Percentiles rank a stretch among this genome's conserved stretches.
Evolutionary conservation across 768 basidiomycete species (phyloP).

Genomic region (Goffeauzyma gilvescens): DNA sequence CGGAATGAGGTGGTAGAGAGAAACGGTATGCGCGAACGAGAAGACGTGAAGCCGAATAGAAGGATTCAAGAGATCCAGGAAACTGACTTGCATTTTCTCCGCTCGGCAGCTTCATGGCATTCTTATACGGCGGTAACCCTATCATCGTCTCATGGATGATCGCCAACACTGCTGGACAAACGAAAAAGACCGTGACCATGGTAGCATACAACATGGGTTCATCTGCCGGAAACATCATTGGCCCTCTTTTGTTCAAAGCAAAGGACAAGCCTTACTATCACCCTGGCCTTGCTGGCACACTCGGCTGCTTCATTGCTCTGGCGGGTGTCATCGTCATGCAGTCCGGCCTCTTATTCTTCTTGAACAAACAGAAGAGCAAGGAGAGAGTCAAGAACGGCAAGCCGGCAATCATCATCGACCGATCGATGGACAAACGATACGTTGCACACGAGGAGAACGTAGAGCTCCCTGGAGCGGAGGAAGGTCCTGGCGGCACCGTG

Average conservation of each 20-base stretch:
- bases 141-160: slow-evolving; percentile 14
- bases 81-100: too few species aligned
- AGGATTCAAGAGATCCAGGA: too few species aligned
- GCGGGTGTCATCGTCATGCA: slow-evolving; percentile 11
- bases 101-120: slow-evolving; percentile 22
- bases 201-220: slow-evolving; percentile 35
- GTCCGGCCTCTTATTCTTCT: slow-evolving; percentile 13
- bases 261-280: slow-evolving; percentile 20
- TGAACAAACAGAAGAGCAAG: slow-evolving; percentile 26
- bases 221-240: slow-evolving; percentile 26
- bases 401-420: slow-evolving; percentile 22
- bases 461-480: background rate
- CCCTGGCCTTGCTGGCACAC: slow-evolving; percentile 15
- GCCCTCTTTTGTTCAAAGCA: slow-evolving; percentile 27
- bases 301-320: slow-evolving; percentile 21
- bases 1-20: too few species aligned
- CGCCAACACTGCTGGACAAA: slow-evolving; percentile 21
- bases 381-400: slow-evolving; percentile 25
- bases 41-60: too few species aligned
- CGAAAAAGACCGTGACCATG: slow-evolving; percentile 33
- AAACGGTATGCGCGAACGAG: too few species aligned
- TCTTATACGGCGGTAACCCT: slow-evolving; percentile 31
- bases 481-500: background rate
- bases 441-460: slow-evolving; percentile 7
- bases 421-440: slow-evolving; percentile 18